Evolutionary conservation across 805 yeast genomes (phyloP), one percentile per base, ranked within the genome.

Genomic region (Candida boleticola): DNA sequence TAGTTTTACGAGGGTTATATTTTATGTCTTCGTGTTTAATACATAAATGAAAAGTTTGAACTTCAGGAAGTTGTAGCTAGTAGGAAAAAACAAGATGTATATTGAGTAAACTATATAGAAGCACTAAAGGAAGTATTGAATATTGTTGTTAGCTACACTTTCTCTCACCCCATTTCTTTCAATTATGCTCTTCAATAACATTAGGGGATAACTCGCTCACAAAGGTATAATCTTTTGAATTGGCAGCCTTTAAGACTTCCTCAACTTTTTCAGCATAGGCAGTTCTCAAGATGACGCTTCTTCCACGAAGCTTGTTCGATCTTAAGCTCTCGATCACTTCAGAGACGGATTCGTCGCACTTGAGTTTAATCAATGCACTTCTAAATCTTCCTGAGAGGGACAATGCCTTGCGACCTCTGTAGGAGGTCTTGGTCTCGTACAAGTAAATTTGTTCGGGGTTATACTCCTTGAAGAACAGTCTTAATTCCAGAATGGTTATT

Each of bases 321-420:
- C 64, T 50, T 44, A 76, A 59, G 16, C 57, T 55, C 16, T 54
- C 64, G 35, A 76, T 60, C 2, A 83, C 78, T n/a, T 60, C 61
- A 3, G 61, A 60, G 29, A 77, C 52, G 2, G 72, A 71, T 16
- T 57, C 66, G 2, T 61, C 71, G n/a, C 67, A 65, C 14, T 68
- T 65, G 43, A 76, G 61, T 37, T 71, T 76, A 39, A 71, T 75
- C 63, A 74, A 72, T 39, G 86, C 88, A 39, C 76, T 72, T 11
- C 72, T 71, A 40, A 60, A 51, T 34, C 64, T 63, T 36, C 63
- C 66, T 23, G 59, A 60, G 45, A 68, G 59, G 41, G 51, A 53
- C 31, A 54, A 51, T 41, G 47, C 48, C 38, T 34, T 36, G 25
- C 49, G 50, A 23, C 53, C 51, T 32, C 54, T 52, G 41, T 50